Evolutionary conservation across 2,329 filamentous ascomycete genomes (phyloP), one percentile per base, ranked within the genome.

Genomic region (Penicillium sumatraense): DNA sequence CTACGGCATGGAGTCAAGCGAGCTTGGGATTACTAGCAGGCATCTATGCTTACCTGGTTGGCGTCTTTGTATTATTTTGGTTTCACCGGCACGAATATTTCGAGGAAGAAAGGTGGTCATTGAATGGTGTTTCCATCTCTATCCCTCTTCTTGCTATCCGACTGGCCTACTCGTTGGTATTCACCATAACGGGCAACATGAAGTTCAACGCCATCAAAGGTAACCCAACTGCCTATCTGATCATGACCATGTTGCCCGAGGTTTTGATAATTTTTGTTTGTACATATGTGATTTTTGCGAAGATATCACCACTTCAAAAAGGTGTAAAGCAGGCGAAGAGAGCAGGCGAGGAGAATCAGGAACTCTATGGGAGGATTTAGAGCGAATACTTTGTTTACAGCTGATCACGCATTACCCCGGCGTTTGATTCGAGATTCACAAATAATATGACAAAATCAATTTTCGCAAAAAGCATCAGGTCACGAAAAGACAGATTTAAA

Each of bases 191-290:
- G 2, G 45, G 50, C 5, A 31, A 62, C 29, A 57, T 62, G 57
- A 47, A 46, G 5, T 55, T 49, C 40, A 60, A 60, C 41, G 50
- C 59, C 9, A 57, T 60, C 29, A 62, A 54, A 48, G 57, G 54
- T 3, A 36, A 56, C 40, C 18, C 52, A n/a, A 56, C 54, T 6
- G 48, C 52, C 9, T 60, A 58, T 50, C 41, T 62, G 10, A 16
- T 54, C 5, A 58, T 62, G 59, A 58, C 52, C 2, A 56, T 58
- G 59, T 26, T 58, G 18, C 59, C 59, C 3, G 52, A 57, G 26
- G 42, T 58, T 3, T 36, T 31, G 2, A 60, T 58, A 8, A 53
- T 60, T n/a, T 31, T 13, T 9, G 24, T 55, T 5, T 54, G 53
- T n/a, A 54, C 41, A 3, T 51, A 31, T 13, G 27, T 54, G 7